Base-by-base conservation (phyloP, 441 rosid genomes). In the Erodium texanum region DNA sequence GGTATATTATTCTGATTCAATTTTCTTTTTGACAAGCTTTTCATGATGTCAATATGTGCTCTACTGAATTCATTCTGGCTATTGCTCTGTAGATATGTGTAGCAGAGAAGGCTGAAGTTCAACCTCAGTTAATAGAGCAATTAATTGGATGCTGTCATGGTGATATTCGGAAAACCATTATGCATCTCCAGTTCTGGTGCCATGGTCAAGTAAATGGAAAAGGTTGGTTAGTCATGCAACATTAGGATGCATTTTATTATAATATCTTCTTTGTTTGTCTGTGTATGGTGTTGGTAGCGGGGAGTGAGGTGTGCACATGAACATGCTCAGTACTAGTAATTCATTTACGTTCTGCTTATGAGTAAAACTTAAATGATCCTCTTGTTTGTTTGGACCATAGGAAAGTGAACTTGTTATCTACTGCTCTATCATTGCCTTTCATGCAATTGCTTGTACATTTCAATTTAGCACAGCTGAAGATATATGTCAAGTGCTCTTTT, bases 171-270 rank as follows among this genome's bases (percentile, higher is more conserved):
- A 92, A 84, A 83, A 77, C 89, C 56, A 80, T 92, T 61, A 80
- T 85, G 90, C 94, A 90, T 73, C 84, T 88, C 71, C 98, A 92
- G 70, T 90, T 92, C 82, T 92, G 97, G 99, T 88, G 86, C 82
- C 96, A 84, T 86, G 86, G 88, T 66, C 79, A 81, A 74, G 78
- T 68, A 75, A 27, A 64, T 70, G 66, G 56, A 62, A 77, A 82
- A 93, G 52, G 52, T 43, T 2, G 96, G 98, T 87, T 69, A 75
- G 75, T 68, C 62, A 41, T 64, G 12, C 27, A 14, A 65, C 34
- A 56, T 23, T 22, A 71, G 52, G 65, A 62, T 32, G 24, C 34
- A n/a, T 73, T 62, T 22, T 71, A 38, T 62, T 36, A 22, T 22
- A 50, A 69, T 34, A 62, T 66, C 38, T 3, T 7, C 41, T 56